These are phyloP conservation scores for Apiospora sp. DNA, from an alignment of 2,329 filamentous ascomycete genomes.

Conservation along the genomic window DNA sequence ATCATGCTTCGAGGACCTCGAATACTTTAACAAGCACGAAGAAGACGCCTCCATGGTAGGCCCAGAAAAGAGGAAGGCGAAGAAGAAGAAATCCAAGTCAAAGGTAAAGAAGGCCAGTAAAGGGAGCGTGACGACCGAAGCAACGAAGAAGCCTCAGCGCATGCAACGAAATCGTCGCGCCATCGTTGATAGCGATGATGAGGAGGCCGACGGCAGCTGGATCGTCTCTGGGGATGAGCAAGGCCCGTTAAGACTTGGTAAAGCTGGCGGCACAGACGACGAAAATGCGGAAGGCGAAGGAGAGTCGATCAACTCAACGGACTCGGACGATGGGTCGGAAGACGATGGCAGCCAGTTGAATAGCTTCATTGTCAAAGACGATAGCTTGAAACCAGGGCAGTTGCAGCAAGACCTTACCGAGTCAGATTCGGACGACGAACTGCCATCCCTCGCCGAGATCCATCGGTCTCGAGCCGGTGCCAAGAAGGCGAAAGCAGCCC, in stretches of 20 bases:
- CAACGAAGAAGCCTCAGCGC: slow-evolving; percentile 37
- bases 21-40: slow-evolving; percentile 63
- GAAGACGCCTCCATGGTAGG: slow-evolving; percentile 47
- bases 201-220: slow-evolving; percentile 80
- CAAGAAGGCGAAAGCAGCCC: slow-evolving; percentile 29
- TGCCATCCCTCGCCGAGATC: slow-evolving; percentile 41
- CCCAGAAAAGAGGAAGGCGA: slow-evolving; percentile 50
- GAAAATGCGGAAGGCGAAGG: slow-evolving; percentile 89
- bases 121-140: slow-evolving; percentile 44
- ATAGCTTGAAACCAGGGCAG: slow-evolving; percentile 41
- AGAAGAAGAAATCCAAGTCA: slow-evolving; percentile 46
- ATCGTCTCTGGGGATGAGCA: slow-evolving; percentile 75
- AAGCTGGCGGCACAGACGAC: slow-evolving; percentile 84
- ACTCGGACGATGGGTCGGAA: slow-evolving; percentile 56
- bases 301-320: slow-evolving; percentile 76
- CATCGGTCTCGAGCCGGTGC: slow-evolving; percentile 33
- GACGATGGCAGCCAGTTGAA: slow-evolving; percentile 59
- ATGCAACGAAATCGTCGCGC: slow-evolving; percentile 61
- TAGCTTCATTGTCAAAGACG: slow-evolving; percentile 64
- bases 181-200: slow-evolving; percentile 65
- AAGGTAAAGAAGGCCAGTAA: slow-evolving; percentile 43
- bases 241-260: slow-evolving; percentile 68
- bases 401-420: slow-evolving; percentile 32
- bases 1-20: slow-evolving; percentile 79
- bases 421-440: slow-evolving; percentile 40